A percentile compares a stretch with the other conserved stretches of the same genome.
phyloP scores from a whole-genome alignment of 441 rosid species.

The Brassica balearica region DNA sequence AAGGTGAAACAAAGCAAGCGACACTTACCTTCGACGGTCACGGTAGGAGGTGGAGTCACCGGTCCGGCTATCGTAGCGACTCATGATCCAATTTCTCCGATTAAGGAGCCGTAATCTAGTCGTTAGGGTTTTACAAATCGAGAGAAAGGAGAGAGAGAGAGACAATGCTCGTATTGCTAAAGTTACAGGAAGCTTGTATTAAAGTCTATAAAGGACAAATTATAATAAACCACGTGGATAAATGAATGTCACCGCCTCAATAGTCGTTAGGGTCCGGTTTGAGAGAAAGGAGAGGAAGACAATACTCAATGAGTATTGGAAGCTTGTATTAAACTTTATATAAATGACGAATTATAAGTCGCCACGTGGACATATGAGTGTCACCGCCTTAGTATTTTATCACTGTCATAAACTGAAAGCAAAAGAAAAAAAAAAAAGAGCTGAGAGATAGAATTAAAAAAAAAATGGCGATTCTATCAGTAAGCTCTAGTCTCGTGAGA shows the following conservation, averaged over 20 bases:
- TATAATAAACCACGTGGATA: slow-evolving; percentile 21
- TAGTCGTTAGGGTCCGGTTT: too few relatives aligned
- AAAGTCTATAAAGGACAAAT: slow-evolving; percentile 11
- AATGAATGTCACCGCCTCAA: slow-evolving; percentile 14
- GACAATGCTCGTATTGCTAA: slow-evolving; percentile 24
- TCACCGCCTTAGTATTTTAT: slow-evolving; percentile 26
- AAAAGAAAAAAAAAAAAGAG: neutral
- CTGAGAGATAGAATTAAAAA: neutral
- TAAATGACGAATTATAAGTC: neutral
- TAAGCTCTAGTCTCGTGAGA: slow-evolving; percentile 36
- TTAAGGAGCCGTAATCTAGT: slow-evolving; percentile 24
- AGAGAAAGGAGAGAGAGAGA: slow-evolving; percentile 6
- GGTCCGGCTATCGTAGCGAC: slow-evolving; percentile 92
- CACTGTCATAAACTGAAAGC: neutral
- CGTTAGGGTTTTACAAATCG: slow-evolving; percentile 48
- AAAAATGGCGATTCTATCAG: slow-evolving; percentile 42
- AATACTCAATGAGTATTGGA: neutral
- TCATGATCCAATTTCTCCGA: slow-evolving; percentile 61
- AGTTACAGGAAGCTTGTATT: neutral
- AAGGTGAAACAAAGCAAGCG: slow-evolving; percentile 1
- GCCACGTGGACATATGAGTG: slow-evolving; percentile 32
- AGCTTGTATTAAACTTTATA: neutral
- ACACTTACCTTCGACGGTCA: slow-evolving; percentile 81
- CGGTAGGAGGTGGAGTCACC: slow-evolving; percentile 89
- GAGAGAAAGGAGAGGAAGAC: neutral